Evolutionary conservation across 176 grass and related monocot genomes (phyloP).

Genomic region (Elymus sibiricus): DNA sequence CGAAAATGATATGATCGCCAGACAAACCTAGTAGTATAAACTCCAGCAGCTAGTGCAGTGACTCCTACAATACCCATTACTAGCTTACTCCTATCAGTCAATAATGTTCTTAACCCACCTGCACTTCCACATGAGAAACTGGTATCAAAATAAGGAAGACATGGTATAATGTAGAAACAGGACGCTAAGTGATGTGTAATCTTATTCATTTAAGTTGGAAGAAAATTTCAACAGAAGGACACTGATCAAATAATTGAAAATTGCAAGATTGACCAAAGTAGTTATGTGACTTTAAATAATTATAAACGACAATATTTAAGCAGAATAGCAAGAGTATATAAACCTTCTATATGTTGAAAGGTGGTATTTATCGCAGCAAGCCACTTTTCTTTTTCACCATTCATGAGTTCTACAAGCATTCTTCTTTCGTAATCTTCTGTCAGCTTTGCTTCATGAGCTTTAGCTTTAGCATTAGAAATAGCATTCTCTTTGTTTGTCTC

Average conservation of each 20-base stretch:
- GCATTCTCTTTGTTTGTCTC: slow-evolving; percentile 41
- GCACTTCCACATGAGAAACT: slow-evolving; percentile 35
- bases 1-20: slow-evolving; percentile 10
- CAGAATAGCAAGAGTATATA: not conserved
- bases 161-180: not conserved
- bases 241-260: not conserved
- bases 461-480: slow-evolving; percentile 50
- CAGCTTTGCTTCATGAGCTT: slow-evolving; percentile 33
- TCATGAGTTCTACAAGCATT: slow-evolving; percentile 57
- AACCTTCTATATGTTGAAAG: slow-evolving; percentile 95
- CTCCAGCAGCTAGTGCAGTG: slow-evolving; percentile 82
- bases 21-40: slow-evolving; percentile 91
- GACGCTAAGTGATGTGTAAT: not conserved
- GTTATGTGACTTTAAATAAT: not conserved
- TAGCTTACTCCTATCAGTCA: slow-evolving; percentile 82
- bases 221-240: not conserved
- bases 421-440: slow-evolving; percentile 56
- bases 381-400: slow-evolving; percentile 86
- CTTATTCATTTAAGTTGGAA: not conserved
- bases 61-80: slow-evolving; percentile 85
- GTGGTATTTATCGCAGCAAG: slow-evolving; percentile 85
- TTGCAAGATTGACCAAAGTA: not conserved
- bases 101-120: slow-evolving; percentile 76
- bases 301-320: not conserved
- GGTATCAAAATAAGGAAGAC: slow-evolving; percentile 4